These are phyloP conservation scores for Colletotrichum eremochloae DNA, from an alignment of 2,329 filamentous ascomycete genomes.

Conservation along the genomic window DNA sequence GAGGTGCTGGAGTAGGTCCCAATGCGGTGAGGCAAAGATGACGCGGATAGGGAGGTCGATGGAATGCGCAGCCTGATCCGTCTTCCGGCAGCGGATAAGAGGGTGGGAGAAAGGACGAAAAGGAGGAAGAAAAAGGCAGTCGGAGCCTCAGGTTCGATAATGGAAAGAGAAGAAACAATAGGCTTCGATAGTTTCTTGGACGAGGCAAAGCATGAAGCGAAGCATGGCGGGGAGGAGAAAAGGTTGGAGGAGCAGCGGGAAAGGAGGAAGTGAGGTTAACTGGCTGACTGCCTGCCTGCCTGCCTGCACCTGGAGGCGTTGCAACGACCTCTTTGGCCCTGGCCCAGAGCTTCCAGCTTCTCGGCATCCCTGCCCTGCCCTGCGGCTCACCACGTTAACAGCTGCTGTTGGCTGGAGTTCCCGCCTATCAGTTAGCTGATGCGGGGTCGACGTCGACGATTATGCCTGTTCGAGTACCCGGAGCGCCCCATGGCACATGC, in stretches of 20 bases:
- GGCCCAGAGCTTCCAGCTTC: too few relatives aligned
- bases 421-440: conserved; percentile 32
- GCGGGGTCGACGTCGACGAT: conserved; percentile 4
- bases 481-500: conserved; percentile 4
- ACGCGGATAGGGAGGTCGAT: neutral
- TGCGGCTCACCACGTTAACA: neutral
- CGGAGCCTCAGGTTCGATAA: neutral
- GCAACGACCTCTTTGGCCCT: too few relatives aligned
- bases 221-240: neutral
- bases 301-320: too few relatives aligned
- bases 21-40: conserved; percentile 10
- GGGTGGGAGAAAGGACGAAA: neutral
- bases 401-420: conserved; percentile 20
- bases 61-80: conserved; percentile 9
- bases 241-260: neutral
- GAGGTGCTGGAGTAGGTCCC: neutral
- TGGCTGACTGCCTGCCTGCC: too few relatives aligned
- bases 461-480: neutral
- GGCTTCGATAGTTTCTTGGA: neutral
- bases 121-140: too few relatives aligned
- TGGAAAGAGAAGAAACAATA: neutral
- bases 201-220: neutral
- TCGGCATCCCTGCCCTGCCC: too few relatives aligned
- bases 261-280: neutral
- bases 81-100: neutral